Evolutionary conservation across 176 grass and related monocot species (phyloP), one percentile per base, ranked within the genome.

Genomic region (Aegilops bicornis): DNA sequence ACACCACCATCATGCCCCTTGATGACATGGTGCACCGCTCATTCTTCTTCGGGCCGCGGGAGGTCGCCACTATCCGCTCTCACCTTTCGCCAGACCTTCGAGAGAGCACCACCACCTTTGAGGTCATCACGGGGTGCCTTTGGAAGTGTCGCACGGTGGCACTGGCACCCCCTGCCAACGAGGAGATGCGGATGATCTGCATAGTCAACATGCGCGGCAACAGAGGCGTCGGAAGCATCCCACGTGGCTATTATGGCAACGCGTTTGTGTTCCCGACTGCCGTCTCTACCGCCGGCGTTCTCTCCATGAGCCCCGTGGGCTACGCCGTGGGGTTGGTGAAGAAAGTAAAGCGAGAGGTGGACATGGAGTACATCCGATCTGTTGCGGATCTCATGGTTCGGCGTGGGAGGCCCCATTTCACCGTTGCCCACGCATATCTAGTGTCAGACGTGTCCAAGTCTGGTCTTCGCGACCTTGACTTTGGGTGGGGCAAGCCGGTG

Each of bases 161-260:
- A 5, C 82, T 95, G 24, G 77, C 89, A 2, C 76, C 89, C 0
- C 87, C 82, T 29, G 84, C 82, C 8, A 87, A 91, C 25, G 89
- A 95, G 91, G 95, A 90, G 85, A 89, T 97, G 84, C 83, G 92
- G 29, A 88, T 97, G 8, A 86, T 94, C 69, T 92, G 87, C 74
- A 67, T 91, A 19, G 95, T 91, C 1, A 92, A 77, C 76, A 84
- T 87, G 6, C 87, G 95, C 4, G 89, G 95, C 92, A 7, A 19
- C 87, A 48, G n/a, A n/a, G n/a, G n/a, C n/a, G n/a, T n/a, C n/a
- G n/a, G n/a, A 19, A n/a, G 45, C 60, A 69, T 97, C 58, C 95
- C 92, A n/a, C 6, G 33, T 3, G 92, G 92, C 5, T 97, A 94
- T 84, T 97, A 97, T 27, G 95, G 95, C 1, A 97, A 97, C 45